Evolutionary conservation across 257 asterid genomes (phyloP), one percentile per base, ranked within the genome.

Genomic region (Plantago major): DNA sequence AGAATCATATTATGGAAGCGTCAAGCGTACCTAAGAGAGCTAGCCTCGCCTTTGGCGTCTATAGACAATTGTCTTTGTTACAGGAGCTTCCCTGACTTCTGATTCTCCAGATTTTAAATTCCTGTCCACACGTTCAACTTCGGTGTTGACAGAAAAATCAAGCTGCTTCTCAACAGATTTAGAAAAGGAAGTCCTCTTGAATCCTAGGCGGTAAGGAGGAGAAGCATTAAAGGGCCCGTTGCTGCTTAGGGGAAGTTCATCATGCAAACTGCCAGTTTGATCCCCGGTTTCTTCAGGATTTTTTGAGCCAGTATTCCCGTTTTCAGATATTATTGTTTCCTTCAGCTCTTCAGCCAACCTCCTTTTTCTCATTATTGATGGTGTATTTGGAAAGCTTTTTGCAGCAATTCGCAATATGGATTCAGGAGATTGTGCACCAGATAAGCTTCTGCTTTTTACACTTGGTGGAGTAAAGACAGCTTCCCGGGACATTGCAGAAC

Each of bases 151-250:
- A 49, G 83, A 60, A 66, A 93, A 93, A 63, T 85, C 86, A 46
- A 93, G 99, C 84, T 89, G 91, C 87, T 89, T 89, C 85, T 90
- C 99, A 33, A 93, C 82, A 28, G 96, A 87, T 72, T 83, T 87
- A 53, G 74, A 60, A 57, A 75, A 81, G n/a, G 83, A 80, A 56
- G 88, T 84, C 59, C 97, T 73, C 73, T 82, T 83, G 49, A 78
- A 79, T 64, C 81, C 83, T 65, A 87, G 68, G 71, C 96, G 87
- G 71, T 83, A 89, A 17, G 94, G 94, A 68, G 99, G 99, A 55
- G 99, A 93, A 49, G 80, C 84, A 73, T 87, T 89, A 63, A 72
- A 78, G 26, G 91, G 71, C 59, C 70, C 74, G 58, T 66, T 65
- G 60, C 73, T 65, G 65, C 79, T 78, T 58, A 64, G 65, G 51